Base-by-base conservation (phyloP, 805 yeast species). In the Saccharomycopsis lassenensis region DNA sequence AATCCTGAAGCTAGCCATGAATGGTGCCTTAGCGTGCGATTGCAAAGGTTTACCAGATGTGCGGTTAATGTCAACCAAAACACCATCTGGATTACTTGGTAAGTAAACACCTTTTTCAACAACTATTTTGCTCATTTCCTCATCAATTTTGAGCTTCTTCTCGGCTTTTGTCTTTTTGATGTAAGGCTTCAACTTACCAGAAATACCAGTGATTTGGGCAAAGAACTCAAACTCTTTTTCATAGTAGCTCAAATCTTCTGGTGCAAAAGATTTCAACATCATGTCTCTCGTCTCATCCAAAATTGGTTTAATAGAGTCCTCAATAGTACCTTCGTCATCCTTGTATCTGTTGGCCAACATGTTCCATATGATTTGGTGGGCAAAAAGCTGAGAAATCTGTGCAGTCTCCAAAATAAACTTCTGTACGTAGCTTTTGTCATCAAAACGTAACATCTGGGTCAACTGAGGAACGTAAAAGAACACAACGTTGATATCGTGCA, bases 281-380 rank as follows among this genome's bases (percentile, higher is more conserved):
- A 64, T 58, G 6, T 61, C 61, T 45, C 80, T 75, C 22, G 89
- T 82, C 29, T 63, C 63, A 53, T 89, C 96, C 45, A 91, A 63
- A 2, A 66, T 66, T 1, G 96, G 95, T 56, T 89, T 89, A 50
- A 89, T 63, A 1, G 71, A 63, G 57, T 87, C 95, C 3, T 93
- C 91, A 5, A 71, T 66, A 0, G 74, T 64, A 0, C 85, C 77
- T 7, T 89, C 95, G 48, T 89, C 97, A 52, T 83, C 96, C 48
- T 78, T 80, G 57, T 71, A 91, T 44, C 86, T 74, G 52, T 93
- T 91, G 1, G 99, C 97, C 50, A 80, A 59, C 82, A 91, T 85
- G 52, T 91, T 91, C 99, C 99, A 91, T 37, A 91, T 85, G 46
- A 91, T 87, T 58, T 91, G 99, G 57, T 91, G 99, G 0, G 97